Evolutionary conservation across 108 stramenopile species (phyloP), one percentile per base, ranked within the genome.

Genomic region (Cylindrotheca fusiformis): DNA sequence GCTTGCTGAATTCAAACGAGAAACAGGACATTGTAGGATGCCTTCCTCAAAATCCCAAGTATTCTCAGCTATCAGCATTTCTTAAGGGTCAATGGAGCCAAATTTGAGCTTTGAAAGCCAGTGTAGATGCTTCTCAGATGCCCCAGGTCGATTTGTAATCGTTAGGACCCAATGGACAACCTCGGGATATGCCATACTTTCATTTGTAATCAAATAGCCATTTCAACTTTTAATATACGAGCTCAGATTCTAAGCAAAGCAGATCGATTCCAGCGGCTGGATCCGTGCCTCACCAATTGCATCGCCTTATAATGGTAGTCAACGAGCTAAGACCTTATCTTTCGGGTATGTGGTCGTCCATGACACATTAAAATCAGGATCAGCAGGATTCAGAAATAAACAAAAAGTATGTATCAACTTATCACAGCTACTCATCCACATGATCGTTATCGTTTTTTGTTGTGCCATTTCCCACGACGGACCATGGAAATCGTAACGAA

Each of bases 401-500:
- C n/a, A n/a, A n/a, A n/a, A n/a, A n/a, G n/a, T n/a, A n/a, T n/a
- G n/a, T n/a, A n/a, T n/a, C n/a, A n/a, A n/a, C n/a, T n/a, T n/a
- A n/a, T n/a, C n/a, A n/a, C n/a, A n/a, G n/a, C n/a, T n/a, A n/a
- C n/a, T n/a, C n/a, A n/a, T n/a, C n/a, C n/a, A n/a, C n/a, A n/a
- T 44, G 44, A 44, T 14, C 44, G 8, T 44, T 44, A 44, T 44
- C 44, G 8, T 44, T 44, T 8, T 19, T 63, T 63, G 20, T 53
- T n/a, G 20, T 59, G 29, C n/a, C n/a, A n/a, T n/a, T n/a, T n/a
- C n/a, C 60, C 24, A 58, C 19, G 19, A 47, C 20, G 20, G 68
- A 60, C 73, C 73, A 74, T 63, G 52, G 48, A 52, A 72, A 72
- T 6, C 65, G 64, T 52, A 72, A 45, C 6, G 30, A 6, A 25